Evolutionary conservation across 192 early-diverging fungal genomes (phyloP).

Genomic region (Haplosporangium gracile): DNA sequence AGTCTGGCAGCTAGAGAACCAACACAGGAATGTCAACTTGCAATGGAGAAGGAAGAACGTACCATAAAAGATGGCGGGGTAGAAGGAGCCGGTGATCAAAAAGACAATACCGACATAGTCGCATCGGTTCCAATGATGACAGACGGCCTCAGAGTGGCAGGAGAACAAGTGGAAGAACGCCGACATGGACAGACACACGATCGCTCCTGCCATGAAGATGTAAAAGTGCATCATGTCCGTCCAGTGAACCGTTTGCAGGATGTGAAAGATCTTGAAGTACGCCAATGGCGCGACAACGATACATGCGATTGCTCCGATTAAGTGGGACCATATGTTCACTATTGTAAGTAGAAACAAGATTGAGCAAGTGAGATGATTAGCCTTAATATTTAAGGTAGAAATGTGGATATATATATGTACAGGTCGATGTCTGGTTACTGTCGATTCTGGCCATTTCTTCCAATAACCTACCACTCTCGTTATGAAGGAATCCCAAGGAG

Average conservation of each 20-base stretch:
- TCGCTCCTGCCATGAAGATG: constrained; percentile 80
- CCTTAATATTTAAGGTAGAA: not conserved
- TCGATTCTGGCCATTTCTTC: not conserved
- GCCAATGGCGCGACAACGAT: constrained; percentile 60
- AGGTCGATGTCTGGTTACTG: not conserved
- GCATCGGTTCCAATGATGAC: constrained; percentile 83
- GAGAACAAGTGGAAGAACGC: constrained; percentile 84
- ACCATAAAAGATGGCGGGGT: constrained; percentile 66
- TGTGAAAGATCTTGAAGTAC: constrained; percentile 57
- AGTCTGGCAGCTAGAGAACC: not conserved
- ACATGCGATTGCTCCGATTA: constrained; percentile 78
- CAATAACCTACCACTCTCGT: constrained; percentile 80
- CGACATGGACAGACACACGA: constrained; percentile 84
- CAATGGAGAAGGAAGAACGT: not conserved
- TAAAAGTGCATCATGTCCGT: constrained; percentile 79
- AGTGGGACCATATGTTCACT: constrained; percentile 91
- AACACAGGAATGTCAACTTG: not conserved
- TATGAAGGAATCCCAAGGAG: constrained; percentile 88
- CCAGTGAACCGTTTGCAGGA: constrained; percentile 65
- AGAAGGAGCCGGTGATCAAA: constrained; percentile 78
- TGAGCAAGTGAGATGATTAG: not conserved
- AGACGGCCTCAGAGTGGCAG: constrained; percentile 83
- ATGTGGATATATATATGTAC: not conserved
- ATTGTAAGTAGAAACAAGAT: not conserved
- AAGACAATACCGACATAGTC: constrained; percentile 94